Conservation (phyloP, 1,284 basidiomycete species). For the Papiliotrema flavescens region DNA sequence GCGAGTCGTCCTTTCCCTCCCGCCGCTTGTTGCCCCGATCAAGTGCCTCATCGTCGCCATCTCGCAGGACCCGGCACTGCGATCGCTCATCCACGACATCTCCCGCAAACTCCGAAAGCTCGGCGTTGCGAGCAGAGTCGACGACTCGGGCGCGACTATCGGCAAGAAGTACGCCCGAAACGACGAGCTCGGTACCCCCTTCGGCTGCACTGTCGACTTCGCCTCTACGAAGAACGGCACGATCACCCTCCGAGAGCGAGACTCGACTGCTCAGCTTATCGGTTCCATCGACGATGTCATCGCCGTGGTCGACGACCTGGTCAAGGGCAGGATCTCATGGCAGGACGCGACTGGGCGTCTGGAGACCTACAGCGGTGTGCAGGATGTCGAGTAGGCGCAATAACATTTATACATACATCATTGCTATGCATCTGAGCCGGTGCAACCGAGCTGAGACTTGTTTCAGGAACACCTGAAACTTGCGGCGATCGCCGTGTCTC, state of each 20-base stretch:
- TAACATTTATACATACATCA: neutral
- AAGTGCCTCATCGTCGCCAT: constrained; percentile 97
- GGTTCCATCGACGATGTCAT: constrained; percentile 91
- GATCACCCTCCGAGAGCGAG: constrained; percentile 88
- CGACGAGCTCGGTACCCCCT: constrained; percentile 97
- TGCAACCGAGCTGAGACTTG: too few species aligned
- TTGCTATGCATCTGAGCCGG: too few species aligned
- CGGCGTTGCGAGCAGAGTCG: constrained; percentile 87
- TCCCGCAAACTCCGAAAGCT: constrained; percentile 84
- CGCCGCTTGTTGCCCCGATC: constrained; percentile 86
- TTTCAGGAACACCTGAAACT: too few species aligned
- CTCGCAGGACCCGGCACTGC: constrained; percentile 79
- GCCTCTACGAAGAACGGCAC: constrained; percentile 84
- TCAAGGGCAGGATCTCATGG: constrained; percentile 74
- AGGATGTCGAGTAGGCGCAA: constrained; percentile 61
- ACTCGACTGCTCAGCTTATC: constrained; percentile 89
- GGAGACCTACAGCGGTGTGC: constrained; percentile 82
- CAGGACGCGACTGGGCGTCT: constrained; percentile 67
- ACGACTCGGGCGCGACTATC: constrained; percentile 92
- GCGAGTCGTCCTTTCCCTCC: constrained; percentile 84
- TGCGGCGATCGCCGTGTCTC: too few species aligned
- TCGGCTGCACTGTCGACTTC: constrained; percentile 94
- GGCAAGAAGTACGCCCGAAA: constrained; percentile 96
- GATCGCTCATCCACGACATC: constrained; percentile 79
- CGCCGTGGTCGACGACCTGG: constrained; percentile 69